Percentiles rank a stretch among this genome's conserved stretches.
Conservation (phyloP, 345 rosid species). For the Lepidium didymum region DNA sequence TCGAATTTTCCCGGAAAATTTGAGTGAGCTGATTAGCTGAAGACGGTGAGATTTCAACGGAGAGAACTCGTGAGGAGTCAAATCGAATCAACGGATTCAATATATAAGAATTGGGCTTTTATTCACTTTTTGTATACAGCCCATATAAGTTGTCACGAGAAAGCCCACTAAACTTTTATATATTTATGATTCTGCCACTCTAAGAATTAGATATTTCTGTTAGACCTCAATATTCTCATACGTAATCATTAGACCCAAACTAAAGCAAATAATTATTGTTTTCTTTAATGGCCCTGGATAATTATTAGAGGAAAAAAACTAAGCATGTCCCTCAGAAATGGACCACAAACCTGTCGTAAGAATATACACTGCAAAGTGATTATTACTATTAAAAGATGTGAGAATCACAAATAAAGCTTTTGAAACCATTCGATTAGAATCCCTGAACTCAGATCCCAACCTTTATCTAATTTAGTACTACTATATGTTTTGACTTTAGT, state of each 20-base stretch:
- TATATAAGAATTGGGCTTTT: not conserved
- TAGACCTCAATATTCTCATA: not conserved
- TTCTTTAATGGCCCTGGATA: no score
- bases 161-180: not conserved
- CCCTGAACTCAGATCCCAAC: conserved; percentile 23
- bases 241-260: not conserved
- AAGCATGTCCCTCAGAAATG: conserved; percentile 17
- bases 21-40: not conserved
- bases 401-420: conserved; percentile 26
- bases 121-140: not conserved
- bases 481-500: conserved; percentile 21
- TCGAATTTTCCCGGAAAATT: conserved; percentile 7
- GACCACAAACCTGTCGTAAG: conserved; percentile 24
- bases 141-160: not conserved
- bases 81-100: not conserved
- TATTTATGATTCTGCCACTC: not conserved
- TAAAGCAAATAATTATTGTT: no score
- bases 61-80: not conserved
- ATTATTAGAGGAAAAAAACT: not conserved
- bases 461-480: not conserved
- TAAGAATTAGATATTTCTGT: not conserved
- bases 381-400: conserved; percentile 22
- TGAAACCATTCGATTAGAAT: conserved; percentile 14
- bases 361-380: conserved; percentile 26
- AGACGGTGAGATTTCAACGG: conserved; percentile 2